Conservation (phyloP, 2,329 filamentous ascomycete genomes). For the Talaromyces pinophilus region DNA sequence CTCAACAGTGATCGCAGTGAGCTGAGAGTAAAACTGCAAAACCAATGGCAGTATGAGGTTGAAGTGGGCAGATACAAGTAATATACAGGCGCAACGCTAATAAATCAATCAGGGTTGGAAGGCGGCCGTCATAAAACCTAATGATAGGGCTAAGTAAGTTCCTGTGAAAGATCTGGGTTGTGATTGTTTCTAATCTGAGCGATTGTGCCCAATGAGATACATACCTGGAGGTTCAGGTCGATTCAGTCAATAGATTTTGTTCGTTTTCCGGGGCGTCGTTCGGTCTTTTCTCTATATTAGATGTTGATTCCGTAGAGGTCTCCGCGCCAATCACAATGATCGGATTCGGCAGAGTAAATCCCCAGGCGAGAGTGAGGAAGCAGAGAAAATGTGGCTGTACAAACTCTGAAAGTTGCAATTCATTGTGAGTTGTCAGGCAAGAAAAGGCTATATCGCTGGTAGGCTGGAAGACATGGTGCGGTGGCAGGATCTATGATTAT, state of each 20-base stretch:
- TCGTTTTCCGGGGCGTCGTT: constrained; percentile 10
- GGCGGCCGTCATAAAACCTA: constrained; percentile 23
- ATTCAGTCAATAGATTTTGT: constrained; percentile 15
- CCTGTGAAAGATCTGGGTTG: constrained; percentile 7
- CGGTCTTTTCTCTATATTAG: not conserved
- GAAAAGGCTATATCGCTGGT: constrained; percentile 26
- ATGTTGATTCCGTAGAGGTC: constrained; percentile 20
- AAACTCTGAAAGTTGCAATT: constrained; percentile 30
- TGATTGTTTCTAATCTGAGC: constrained; percentile 12
- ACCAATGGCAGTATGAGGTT: constrained; percentile 11
- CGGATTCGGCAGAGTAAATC: constrained; percentile 29
- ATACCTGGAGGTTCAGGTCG: constrained; percentile 18
- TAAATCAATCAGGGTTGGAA: constrained; percentile 15
- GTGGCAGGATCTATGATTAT: constrained; percentile 29
- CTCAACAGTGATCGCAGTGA: constrained; percentile 10
- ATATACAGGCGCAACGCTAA: constrained; percentile 22
- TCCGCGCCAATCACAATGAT: constrained; percentile 26
- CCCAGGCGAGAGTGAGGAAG: constrained; percentile 24
- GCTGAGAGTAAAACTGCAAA: constrained; percentile 6
- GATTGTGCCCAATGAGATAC: constrained; percentile 21
- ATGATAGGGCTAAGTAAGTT: constrained; percentile 17
- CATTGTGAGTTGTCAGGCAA: constrained; percentile 37
- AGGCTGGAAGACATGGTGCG: constrained; percentile 23
- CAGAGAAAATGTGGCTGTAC: constrained; percentile 31
- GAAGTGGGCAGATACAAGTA: constrained; percentile 18